phyloP scores from a whole-genome alignment of 2,329 filamentous ascomycete genomes.

The Xylariaceae sp. region DNA sequence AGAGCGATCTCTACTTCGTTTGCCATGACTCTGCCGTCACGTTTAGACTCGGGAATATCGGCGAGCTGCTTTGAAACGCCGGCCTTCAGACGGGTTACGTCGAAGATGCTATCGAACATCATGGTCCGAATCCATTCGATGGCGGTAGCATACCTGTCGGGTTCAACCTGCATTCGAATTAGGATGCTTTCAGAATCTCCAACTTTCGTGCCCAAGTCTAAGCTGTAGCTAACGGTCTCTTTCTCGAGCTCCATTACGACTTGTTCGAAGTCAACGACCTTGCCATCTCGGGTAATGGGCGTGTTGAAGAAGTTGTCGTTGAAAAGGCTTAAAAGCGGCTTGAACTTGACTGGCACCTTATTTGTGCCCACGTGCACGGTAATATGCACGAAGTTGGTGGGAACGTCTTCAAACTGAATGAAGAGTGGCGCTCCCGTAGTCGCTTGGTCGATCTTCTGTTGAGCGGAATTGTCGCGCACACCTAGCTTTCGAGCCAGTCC shows the following conservation, averaged over 20 bases:
- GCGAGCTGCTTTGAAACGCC: slow-evolving; percentile 75
- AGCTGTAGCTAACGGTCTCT: slow-evolving; percentile 79
- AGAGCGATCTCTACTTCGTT: slow-evolving; percentile 67
- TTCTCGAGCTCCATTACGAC: slow-evolving; percentile 87
- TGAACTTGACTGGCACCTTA: slow-evolving; percentile 70
- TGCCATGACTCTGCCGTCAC: slow-evolving; percentile 68
- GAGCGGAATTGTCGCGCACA: slow-evolving; percentile 60
- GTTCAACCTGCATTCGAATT: slow-evolving; percentile 79
- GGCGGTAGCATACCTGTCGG: slow-evolving; percentile 76
- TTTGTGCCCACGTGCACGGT: slow-evolving; percentile 75
- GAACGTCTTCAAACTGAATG: slow-evolving; percentile 94
- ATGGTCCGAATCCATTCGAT: slow-evolving; percentile 81
- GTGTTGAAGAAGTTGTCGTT: slow-evolving; percentile 92
- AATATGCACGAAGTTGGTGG: slow-evolving; percentile 86
- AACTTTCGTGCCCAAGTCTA: slow-evolving; percentile 62
- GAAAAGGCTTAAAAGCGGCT: slow-evolving; percentile 79
- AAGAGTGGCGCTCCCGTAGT: slow-evolving; percentile 66
- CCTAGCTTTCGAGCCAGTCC: slow-evolving; percentile 72
- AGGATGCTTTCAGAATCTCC: slow-evolving; percentile 77
- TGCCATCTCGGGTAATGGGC: slow-evolving; percentile 70
- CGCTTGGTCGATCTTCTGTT: slow-evolving; percentile 69
- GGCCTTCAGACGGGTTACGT: slow-evolving; percentile 60
- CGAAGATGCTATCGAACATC: slow-evolving; percentile 85
- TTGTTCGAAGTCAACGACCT: slow-evolving; percentile 79
- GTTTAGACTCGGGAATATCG: slow-evolving; percentile 87